Conservation (phyloP, 2,329 filamentous ascomycete species). For the Epichloe glyceriae region DNA sequence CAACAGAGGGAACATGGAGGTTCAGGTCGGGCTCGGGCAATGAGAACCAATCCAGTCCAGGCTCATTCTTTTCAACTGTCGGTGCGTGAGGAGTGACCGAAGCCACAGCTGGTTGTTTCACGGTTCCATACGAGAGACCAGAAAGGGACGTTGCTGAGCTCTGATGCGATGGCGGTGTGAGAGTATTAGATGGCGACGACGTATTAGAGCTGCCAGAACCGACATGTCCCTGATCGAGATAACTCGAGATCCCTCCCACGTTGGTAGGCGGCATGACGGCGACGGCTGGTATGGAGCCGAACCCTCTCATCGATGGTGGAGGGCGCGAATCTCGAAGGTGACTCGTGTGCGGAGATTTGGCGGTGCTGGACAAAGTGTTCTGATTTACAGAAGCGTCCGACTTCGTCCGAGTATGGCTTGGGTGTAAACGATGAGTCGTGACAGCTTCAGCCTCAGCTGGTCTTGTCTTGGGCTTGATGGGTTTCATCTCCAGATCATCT, state of each 20-base stretch:
- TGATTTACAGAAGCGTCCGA: slow-evolving; percentile 19
- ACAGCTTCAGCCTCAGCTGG: not conserved
- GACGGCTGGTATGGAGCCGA: slow-evolving; percentile 12
- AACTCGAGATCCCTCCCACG: not conserved
- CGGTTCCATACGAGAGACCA: slow-evolving; percentile 8
- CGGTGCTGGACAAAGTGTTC: slow-evolving; percentile 8
- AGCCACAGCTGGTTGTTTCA: slow-evolving; percentile 5
- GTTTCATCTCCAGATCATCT: slow-evolving; percentile 28
- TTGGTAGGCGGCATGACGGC: slow-evolving; percentile 1
- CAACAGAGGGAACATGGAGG: not conserved
- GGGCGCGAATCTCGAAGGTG: slow-evolving; percentile 14
- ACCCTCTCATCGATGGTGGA: slow-evolving; percentile 19
- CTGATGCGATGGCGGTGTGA: slow-evolving; percentile 8
- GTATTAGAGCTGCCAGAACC: not conserved
- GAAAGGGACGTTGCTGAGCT: slow-evolving; percentile 13
- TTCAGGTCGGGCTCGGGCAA: slow-evolving; percentile 2
- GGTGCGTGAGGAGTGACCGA: slow-evolving; percentile 7
- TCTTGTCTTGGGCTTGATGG: slow-evolving; percentile 8
- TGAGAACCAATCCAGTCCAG: slow-evolving; percentile 5
- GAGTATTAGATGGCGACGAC: slow-evolving; percentile 3
- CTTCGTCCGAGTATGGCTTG: slow-evolving; percentile 15
- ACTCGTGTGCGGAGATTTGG: slow-evolving; percentile 6
- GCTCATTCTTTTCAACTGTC: slow-evolving; percentile 4
- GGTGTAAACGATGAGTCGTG: slow-evolving; percentile 12
- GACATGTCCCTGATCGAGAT: not conserved